These are phyloP conservation scores for Pythium phragmiticola DNA, from an alignment of 352 stramenopile species.

Conservation along the genomic window DNA sequence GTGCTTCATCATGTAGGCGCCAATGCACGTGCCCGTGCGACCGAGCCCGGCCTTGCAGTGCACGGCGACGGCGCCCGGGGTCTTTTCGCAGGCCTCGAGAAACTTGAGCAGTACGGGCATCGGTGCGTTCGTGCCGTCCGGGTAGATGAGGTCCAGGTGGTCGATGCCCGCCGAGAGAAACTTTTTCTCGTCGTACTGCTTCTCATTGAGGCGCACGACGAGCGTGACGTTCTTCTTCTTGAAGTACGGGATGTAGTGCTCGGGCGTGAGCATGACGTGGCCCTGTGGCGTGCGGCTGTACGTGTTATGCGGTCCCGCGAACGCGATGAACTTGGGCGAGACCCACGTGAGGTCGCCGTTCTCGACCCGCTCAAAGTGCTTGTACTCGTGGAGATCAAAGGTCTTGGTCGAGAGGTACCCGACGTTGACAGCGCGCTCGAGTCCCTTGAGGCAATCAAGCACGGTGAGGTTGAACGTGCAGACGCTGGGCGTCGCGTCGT, in stretches of 20 bases:
- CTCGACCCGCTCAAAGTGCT: constrained; percentile 94
- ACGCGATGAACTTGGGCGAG: constrained; percentile 91
- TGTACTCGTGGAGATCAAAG: constrained; percentile 93
- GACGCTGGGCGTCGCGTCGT: constrained; percentile 85
- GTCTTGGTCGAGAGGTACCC: constrained; percentile 82
- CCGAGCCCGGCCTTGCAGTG: constrained; percentile 97
- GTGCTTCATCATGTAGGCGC: constrained; percentile 97
- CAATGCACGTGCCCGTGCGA: constrained; percentile 94
- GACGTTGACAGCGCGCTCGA: constrained; percentile 75
- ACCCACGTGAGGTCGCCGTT: constrained; percentile 96
- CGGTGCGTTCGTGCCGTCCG: constrained; percentile 90
- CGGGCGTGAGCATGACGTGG: constrained; percentile 86
- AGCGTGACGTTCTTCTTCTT: constrained; percentile 85
- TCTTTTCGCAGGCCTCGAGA: constrained; percentile 68
- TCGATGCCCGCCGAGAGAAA: constrained; percentile 88
- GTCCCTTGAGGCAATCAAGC: constrained; percentile 85
- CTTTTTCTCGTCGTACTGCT: constrained; percentile 86
- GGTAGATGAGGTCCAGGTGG: constrained; percentile 91
- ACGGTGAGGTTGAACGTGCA: constrained; percentile 91
- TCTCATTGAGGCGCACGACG: constrained; percentile 94
- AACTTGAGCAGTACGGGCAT: constrained; percentile 77
- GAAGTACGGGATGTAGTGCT: constrained; percentile 95
- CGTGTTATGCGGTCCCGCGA: constrained; percentile 89
- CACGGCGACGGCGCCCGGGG: constrained; percentile 36
- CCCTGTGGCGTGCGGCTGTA: constrained; percentile 72